phyloP scores from a whole-genome alignment of 1,284 basidiomycete genomes.

The Puccinia coronata region DNA sequence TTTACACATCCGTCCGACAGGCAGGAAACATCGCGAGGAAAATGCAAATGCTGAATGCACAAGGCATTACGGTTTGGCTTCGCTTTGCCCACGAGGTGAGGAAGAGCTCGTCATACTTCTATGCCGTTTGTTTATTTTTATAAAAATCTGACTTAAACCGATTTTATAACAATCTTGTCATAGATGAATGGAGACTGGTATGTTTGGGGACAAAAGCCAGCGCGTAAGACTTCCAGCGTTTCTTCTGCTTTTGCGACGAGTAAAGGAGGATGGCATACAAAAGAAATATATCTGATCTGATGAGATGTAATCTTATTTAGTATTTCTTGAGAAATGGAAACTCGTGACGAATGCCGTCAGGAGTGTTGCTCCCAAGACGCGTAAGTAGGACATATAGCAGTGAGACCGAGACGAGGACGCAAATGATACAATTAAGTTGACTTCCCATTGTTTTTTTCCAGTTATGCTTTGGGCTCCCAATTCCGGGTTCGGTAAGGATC shows the following conservation, averaged over 20 bases:
- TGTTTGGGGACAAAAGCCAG: conserved; percentile 42
- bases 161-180: background rate
- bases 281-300: background rate
- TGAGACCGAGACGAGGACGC: too few species aligned
- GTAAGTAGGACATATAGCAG: too few species aligned
- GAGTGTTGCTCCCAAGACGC: conserved; percentile 3
- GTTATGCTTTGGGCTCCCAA: conserved; percentile 49
- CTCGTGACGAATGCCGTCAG: conserved; percentile 21
- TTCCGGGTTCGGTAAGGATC: conserved; percentile 14
- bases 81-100: conserved; percentile 42
- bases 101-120: background rate
- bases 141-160: background rate
- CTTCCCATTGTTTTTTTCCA: background rate
- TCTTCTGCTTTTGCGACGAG: background rate
- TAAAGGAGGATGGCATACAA: background rate
- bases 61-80: conserved; percentile 44
- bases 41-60: conserved; percentile 24
- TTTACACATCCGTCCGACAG: background rate
- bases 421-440: background rate
- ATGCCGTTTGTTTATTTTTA: background rate
- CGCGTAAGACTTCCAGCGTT: background rate
- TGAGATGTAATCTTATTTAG: background rate
- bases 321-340: conserved; percentile 46
- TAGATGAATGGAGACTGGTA: conserved; percentile 50
- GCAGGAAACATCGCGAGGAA: conserved; percentile 45